phyloP scores from a whole-genome alignment of 2,329 filamentous ascomycete genomes.

The Pyrenophora teres region DNA sequence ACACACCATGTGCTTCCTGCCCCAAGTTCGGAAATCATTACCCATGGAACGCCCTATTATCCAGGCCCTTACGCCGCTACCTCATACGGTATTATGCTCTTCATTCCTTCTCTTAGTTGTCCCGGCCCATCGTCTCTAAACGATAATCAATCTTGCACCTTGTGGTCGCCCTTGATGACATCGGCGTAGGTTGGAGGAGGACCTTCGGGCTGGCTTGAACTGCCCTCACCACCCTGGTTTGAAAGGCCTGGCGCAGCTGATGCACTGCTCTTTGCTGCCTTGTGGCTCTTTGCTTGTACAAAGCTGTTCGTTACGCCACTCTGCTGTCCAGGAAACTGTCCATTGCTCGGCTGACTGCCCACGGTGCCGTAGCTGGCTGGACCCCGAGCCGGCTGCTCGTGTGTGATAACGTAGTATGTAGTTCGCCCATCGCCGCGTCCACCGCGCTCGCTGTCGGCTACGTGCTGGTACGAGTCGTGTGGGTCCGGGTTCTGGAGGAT shows the following conservation, averaged over 20 bases:
- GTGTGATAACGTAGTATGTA: constrained; percentile 35
- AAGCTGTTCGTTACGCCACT: constrained; percentile 43
- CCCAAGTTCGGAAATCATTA: background rate
- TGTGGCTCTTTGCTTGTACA: constrained; percentile 28
- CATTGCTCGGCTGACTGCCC: constrained; percentile 40
- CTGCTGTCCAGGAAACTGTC: constrained; percentile 52
- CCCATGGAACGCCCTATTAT: background rate
- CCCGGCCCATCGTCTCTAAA: background rate
- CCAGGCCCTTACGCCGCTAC: constrained; percentile 5
- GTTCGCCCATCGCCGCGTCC: constrained; percentile 29
- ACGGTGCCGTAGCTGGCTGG: constrained; percentile 51
- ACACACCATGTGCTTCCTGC: background rate
- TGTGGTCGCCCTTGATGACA: constrained; percentile 86
- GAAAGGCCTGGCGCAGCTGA: constrained; percentile 15
- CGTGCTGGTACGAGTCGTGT: constrained; percentile 64
- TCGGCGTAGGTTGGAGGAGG: constrained; percentile 85
- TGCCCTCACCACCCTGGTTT: constrained; percentile 32
- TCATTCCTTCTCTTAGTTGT: background rate
- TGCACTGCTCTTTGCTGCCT: constrained; percentile 17
- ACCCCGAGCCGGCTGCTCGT: constrained; percentile 47
- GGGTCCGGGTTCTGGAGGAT: constrained; percentile 85
- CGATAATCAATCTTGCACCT: constrained; percentile 66
- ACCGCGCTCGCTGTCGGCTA: constrained; percentile 59
- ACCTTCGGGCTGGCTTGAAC: constrained; percentile 47
- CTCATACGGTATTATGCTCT: background rate